Base-by-base conservation (phyloP, 495 filamentous ascomycete genomes). In the Aspergillus sclerotiicarbonarius region DNA sequence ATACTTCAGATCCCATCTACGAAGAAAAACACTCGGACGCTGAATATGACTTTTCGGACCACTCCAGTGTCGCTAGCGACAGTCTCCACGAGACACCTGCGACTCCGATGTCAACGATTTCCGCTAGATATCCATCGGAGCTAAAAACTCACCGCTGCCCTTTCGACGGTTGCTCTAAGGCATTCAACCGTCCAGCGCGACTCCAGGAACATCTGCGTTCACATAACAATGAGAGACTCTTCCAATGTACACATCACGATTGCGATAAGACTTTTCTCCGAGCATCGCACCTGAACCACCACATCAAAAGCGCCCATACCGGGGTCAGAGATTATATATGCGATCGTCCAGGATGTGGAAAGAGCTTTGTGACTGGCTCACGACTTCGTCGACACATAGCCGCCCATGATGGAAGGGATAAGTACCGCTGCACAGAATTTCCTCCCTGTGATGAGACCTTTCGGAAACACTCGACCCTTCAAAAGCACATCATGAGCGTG, bases 251-350 rank as follows among this genome's bases (percentile, higher is more conserved):
- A 3, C 77, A 86, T 54, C 66, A 75, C 0, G 83, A 70, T 16
- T 98, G 94, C 68, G 83, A 82, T 62, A 96, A 96, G 73, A 80
- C 81, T 56, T 98, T 96, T 64, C 73, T 88, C 31, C 88, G 91
- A 33, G 79, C 87, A 45, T 90, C 90, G 59, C 91, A 96, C 72
- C 80, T 98, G 6, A 81, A 84, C 32, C 84, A 90, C 57, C 94
- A 98, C 68, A 71, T 92, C 64, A 90, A 92, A 67, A 86, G 85
- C 59, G 85, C 85, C 8, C 94, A 98, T 62, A 89, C 83, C 3
- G 75, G 85, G 47, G 80, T 90, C 52, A 83, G 86, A 44, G 81
- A 87, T 41, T 86, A 90, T 73, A 65, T 82, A 25, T 98, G 94
- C 70, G 72, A 80, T 21, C 81, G 83, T 43, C 78, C 81, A 16